Conservation (phyloP, 495 filamentous ascomycete genomes). For the Aspergillus cavernicola region DNA sequence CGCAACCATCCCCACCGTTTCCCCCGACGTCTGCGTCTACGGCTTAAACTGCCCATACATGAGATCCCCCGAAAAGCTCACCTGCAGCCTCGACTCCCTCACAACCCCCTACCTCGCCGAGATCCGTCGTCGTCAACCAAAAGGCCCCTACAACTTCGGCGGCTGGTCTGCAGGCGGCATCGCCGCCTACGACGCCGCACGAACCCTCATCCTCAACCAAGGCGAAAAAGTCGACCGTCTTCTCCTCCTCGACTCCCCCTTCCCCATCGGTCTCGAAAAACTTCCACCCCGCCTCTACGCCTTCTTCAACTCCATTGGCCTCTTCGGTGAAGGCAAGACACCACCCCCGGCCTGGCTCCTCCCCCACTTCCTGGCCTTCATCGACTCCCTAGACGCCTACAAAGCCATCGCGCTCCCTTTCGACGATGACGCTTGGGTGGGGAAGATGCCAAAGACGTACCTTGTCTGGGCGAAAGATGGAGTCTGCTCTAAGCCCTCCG, state of each 20-base stretch:
- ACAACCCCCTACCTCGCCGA: constrained; percentile 58
- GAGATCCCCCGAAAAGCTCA: constrained; percentile 55
- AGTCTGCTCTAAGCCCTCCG: constrained; percentile 65
- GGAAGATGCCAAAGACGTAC: constrained; percentile 55
- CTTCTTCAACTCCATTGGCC: constrained; percentile 76
- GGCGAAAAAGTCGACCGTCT: constrained; percentile 70
- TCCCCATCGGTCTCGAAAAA: constrained; percentile 71
- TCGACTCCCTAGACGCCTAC: constrained; percentile 72
- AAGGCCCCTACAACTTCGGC: constrained; percentile 65
- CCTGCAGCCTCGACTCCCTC: constrained; percentile 52
- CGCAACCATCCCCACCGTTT: constrained; percentile 54
- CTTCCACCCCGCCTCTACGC: constrained; percentile 71
- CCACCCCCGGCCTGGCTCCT: constrained; percentile 75
- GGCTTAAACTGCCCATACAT: constrained; percentile 66
- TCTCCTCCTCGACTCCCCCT: constrained; percentile 79
- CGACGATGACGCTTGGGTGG: constrained; percentile 37
- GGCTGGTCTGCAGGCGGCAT: constrained; percentile 88
- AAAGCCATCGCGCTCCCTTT: constrained; percentile 45
- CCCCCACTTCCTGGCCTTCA: constrained; percentile 76
- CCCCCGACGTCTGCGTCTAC: constrained; percentile 52
- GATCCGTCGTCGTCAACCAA: constrained; percentile 69
- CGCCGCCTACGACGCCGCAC: constrained; percentile 78
- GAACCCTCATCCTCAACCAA: constrained; percentile 62
- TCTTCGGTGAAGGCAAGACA: constrained; percentile 66
- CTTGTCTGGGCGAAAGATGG: constrained; percentile 80